These are phyloP conservation scores for Saitozyma sp. DNA, from an alignment of 768 basidiomycete species.

Conservation along the genomic window DNA sequence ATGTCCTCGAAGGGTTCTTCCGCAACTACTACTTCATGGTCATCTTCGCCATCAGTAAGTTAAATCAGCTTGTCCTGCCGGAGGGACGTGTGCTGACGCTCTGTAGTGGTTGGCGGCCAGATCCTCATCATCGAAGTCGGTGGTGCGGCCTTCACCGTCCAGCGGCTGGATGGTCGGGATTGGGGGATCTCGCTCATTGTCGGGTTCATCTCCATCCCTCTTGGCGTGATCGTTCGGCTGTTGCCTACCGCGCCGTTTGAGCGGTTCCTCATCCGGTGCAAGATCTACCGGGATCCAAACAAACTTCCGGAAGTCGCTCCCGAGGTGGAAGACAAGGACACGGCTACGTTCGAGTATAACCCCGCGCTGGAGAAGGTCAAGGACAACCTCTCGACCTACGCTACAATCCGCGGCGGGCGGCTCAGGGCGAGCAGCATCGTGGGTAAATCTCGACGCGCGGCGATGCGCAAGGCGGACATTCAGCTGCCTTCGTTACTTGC, in stretches of 20 bases:
- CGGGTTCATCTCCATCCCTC: conserved; percentile 80
- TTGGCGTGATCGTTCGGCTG: conserved; percentile 76
- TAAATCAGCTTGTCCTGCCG: neutral
- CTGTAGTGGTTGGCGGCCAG: conserved; percentile 79
- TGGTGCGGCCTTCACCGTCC: conserved; percentile 87
- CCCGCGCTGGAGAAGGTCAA: conserved; percentile 76
- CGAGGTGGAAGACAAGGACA: conserved; percentile 23
- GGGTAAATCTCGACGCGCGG: conserved; percentile 68
- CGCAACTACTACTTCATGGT: conserved; percentile 79
- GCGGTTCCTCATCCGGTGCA: conserved; percentile 59
- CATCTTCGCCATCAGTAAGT: conserved; percentile 80
- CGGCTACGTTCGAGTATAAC: conserved; percentile 50
- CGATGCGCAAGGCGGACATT: conserved; percentile 54
- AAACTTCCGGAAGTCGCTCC: conserved; percentile 65
- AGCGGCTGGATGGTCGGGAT: conserved; percentile 71
- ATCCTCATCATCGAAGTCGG: conserved; percentile 87
- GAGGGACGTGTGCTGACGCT: conserved; percentile 5
- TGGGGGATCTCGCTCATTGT: conserved; percentile 93
- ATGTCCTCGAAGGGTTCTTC: conserved; percentile 80
- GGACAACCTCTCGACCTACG: conserved; percentile 81
- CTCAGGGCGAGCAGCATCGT: conserved; percentile 82
- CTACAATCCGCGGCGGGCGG: conserved; percentile 66
- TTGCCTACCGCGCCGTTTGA: conserved; percentile 81
- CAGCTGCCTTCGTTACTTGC: conserved; percentile 64
- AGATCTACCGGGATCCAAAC: conserved; percentile 66